phyloP scores from a whole-genome alignment of 768 basidiomycete genomes.

The Boletus reticulatus region DNA sequence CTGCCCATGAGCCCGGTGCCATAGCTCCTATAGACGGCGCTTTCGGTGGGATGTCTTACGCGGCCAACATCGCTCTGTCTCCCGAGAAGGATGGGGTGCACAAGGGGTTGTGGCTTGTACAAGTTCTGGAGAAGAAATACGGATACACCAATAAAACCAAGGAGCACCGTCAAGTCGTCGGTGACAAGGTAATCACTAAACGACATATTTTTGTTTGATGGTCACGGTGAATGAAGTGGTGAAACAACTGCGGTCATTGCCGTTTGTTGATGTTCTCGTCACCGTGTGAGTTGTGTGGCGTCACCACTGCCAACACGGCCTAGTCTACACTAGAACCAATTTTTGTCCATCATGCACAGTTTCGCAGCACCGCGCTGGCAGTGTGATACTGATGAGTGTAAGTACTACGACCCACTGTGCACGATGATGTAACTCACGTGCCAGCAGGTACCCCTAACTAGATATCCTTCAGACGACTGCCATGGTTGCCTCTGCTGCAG shows the following conservation, averaged over 20 bases:
- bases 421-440: constrained; percentile 3
- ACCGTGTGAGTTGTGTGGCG: no score
- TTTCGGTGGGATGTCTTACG: constrained; percentile 78
- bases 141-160: constrained; percentile 72
- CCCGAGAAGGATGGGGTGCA: constrained; percentile 92
- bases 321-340: background rate
- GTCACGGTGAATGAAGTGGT: background rate
- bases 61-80: constrained; percentile 87
- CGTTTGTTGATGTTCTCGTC: background rate
- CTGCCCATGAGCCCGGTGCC: constrained; percentile 79
- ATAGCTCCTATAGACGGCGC: constrained; percentile 89
- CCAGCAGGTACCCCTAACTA: background rate
- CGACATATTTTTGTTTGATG: constrained; percentile 31
- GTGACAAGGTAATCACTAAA: constrained; percentile 63
- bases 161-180: constrained; percentile 76
- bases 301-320: no score
- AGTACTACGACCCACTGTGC: background rate
- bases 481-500: constrained; percentile 11
- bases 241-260: constrained; percentile 7
- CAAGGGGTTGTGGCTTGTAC: constrained; percentile 80
- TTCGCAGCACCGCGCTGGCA: background rate
- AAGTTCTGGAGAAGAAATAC: constrained; percentile 75
- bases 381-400: no score
- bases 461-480: background rate
- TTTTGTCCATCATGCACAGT: background rate